These are phyloP conservation scores for Phytophthora sp. DNA, from an alignment of 352 stramenopile genomes.

Conservation along the genomic window DNA sequence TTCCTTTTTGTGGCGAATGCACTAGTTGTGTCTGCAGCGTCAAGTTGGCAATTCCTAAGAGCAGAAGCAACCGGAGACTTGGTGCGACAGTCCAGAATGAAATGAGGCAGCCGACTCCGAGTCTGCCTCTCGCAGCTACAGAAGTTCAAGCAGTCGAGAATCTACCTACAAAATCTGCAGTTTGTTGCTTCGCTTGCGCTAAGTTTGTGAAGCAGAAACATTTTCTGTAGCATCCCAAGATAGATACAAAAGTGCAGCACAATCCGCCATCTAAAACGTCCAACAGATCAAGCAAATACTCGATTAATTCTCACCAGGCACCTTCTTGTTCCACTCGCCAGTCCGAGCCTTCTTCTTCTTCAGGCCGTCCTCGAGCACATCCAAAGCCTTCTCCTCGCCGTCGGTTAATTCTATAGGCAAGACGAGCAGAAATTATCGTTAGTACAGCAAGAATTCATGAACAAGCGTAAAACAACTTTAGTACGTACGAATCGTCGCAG, in stretches of 20 bases:
- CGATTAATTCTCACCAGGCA: conserved; percentile 34
- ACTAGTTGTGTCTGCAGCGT: not conserved
- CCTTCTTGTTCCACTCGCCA: conserved; percentile 50
- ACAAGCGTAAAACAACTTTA: not conserved
- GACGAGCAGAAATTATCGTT: conserved; percentile 5
- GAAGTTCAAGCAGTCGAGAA: too few species aligned
- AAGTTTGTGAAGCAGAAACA: too few species aligned
- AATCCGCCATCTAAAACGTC: too few species aligned
- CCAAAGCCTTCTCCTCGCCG: conserved; percentile 51
- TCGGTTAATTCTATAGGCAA: conserved; percentile 48
- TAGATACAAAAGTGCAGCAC: too few species aligned
- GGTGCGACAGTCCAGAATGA: too few species aligned
- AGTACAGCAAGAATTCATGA: conserved; percentile 11
- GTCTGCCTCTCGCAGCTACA: too few species aligned
- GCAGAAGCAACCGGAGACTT: not conserved
- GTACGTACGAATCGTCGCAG: conserved; percentile 59
- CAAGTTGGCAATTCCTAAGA: too few species aligned
- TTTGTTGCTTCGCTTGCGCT: too few species aligned
- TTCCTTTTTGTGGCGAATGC: not conserved
- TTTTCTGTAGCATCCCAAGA: too few species aligned
- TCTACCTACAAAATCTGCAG: too few species aligned
- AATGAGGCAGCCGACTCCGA: too few species aligned
- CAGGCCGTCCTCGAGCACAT: conserved; percentile 69
- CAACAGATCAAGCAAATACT: conserved; percentile 21
- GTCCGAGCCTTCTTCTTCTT: conserved; percentile 87